Evolutionary conservation across 805 yeast genomes (phyloP).

Genomic region (Zygoascus flipseniorum): DNA sequence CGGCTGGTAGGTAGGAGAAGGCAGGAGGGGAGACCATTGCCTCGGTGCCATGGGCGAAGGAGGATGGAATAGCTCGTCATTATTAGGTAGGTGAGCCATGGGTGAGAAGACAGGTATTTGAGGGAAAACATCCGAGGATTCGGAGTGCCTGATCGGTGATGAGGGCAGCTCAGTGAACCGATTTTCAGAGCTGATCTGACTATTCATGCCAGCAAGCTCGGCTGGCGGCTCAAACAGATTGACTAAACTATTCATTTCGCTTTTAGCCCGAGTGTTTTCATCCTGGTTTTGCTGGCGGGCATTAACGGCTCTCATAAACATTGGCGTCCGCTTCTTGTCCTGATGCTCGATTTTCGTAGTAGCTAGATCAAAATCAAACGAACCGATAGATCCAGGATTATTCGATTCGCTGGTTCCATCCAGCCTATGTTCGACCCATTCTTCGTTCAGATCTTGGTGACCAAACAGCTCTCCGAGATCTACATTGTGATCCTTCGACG

Average conservation of each 20-base stretch:
- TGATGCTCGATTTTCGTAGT: slow-evolving; percentile 6
- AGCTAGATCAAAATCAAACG: neutral
- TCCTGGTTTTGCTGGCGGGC: neutral
- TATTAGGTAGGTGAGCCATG: neutral
- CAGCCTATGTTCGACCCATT: neutral
- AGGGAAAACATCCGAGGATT: neutral
- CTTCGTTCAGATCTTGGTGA: neutral
- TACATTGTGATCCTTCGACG: neutral
- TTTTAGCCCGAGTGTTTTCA: neutral
- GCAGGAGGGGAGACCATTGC: neutral
- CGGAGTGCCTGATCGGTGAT: neutral
- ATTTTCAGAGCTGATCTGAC: neutral
- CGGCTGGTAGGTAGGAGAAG: neutral
- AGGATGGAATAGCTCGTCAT: neutral
- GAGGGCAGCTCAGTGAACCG: neutral
- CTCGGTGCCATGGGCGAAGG: neutral
- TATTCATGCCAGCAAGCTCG: no score
- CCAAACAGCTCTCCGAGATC: neutral
- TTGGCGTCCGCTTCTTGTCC: slow-evolving; percentile 4
- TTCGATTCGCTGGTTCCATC: neutral
- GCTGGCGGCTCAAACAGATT: slow-evolving; percentile 2
- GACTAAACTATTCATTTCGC: neutral
- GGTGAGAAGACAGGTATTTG: neutral
- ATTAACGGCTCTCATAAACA: slow-evolving; percentile 10
- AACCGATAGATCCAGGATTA: neutral